A percentile compares a stretch with the other conserved stretches of the same genome.
phyloP scores from a whole-genome alignment of 2,329 filamentous ascomycete species.

The Diaporthe australafricana region DNA sequence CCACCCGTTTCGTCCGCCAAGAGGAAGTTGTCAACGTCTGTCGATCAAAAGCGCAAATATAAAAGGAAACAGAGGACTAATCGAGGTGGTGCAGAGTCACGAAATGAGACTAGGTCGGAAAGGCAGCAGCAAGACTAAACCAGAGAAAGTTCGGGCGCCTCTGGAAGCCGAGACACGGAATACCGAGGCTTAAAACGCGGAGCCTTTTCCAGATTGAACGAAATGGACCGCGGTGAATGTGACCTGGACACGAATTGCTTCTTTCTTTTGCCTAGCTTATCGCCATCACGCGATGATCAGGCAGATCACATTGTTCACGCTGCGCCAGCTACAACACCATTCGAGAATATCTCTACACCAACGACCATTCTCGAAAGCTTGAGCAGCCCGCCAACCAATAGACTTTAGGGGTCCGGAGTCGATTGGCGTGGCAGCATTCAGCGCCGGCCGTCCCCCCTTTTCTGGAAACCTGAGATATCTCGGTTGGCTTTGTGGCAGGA shows the following conservation, averaged over 20 bases:
- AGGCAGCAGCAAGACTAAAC: neutral
- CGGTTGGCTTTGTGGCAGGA: conserved; percentile 1
- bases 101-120: conserved; percentile 11
- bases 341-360: neutral
- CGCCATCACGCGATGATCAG: neutral
- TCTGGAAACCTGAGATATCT: neutral
- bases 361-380: neutral
- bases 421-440: neutral
- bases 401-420: neutral
- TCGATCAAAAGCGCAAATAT: neutral
- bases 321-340: neutral
- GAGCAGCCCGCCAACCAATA: neutral
- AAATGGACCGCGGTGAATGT: neutral
- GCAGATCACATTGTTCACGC: neutral
- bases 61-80: neutral
- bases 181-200: conserved; percentile 10
- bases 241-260: conserved; percentile 18
- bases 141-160: conserved; percentile 3
- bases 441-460: neutral
- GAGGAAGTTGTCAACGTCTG: conserved; percentile 2
- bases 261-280: conserved; percentile 4
- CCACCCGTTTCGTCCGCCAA: conserved; percentile 19
- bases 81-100: conserved; percentile 17
- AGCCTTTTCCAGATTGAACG: conserved; percentile 15
- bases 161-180: conserved; percentile 3